phyloP scores from a whole-genome alignment of 2,329 filamentous ascomycete species.

The Torrubiellomyces zombiae region DNA sequence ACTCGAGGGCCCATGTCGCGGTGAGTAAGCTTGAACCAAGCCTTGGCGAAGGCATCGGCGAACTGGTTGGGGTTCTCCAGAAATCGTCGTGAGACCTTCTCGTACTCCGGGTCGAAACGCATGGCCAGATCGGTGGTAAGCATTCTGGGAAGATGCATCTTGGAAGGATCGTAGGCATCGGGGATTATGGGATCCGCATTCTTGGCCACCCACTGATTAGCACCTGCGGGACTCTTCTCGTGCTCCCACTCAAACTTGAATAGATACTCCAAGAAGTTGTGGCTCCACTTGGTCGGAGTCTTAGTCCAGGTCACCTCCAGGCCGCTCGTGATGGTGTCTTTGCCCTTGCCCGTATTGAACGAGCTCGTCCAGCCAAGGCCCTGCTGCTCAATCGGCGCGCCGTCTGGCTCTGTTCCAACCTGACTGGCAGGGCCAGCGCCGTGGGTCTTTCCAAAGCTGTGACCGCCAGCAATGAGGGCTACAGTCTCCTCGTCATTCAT shows the following conservation, averaged over 20 bases:
- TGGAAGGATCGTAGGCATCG: slow-evolving; percentile 49
- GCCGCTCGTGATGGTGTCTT: slow-evolving; percentile 57
- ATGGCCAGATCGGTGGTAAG: slow-evolving; percentile 59
- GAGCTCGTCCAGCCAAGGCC: slow-evolving; percentile 59
- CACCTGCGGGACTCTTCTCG: slow-evolving; percentile 58
- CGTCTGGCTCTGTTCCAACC: slow-evolving; percentile 51
- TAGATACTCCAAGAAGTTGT: slow-evolving; percentile 57
- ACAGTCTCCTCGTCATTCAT: slow-evolving; percentile 76
- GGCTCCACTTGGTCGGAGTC: slow-evolving; percentile 61
- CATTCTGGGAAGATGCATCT: slow-evolving; percentile 64
- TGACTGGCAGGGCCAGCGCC: slow-evolving; percentile 49
- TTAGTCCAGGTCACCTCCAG: slow-evolving; percentile 68
- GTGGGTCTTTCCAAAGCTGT: slow-evolving; percentile 69
- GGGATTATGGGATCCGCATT: slow-evolving; percentile 49
- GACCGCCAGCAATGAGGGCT: slow-evolving; percentile 61
- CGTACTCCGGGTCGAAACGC: slow-evolving; percentile 53
- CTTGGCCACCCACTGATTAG: slow-evolving; percentile 64
- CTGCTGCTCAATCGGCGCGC: slow-evolving; percentile 44
- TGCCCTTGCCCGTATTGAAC: slow-evolving; percentile 48
- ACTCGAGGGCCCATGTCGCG: slow-evolving; percentile 59
- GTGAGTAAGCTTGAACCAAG: slow-evolving; percentile 75
- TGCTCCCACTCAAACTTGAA: slow-evolving; percentile 68
- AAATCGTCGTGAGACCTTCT: slow-evolving; percentile 60
- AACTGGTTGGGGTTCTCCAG: slow-evolving; percentile 52
- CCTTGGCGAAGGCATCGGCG: slow-evolving; percentile 50